phyloP scores from a whole-genome alignment of 306 rosid species.

The Glycine latifolia region DNA sequence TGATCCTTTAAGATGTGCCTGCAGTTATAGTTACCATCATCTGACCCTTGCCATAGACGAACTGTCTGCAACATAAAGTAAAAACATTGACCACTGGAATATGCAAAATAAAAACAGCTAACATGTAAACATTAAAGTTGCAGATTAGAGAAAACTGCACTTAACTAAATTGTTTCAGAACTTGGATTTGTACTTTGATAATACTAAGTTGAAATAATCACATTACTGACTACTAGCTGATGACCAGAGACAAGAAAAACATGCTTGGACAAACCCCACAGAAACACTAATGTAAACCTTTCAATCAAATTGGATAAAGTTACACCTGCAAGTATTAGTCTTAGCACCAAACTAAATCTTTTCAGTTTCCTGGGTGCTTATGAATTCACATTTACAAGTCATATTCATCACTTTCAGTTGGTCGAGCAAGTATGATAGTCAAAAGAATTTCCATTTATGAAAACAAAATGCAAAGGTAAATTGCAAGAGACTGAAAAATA shows the following conservation, averaged over 20 bases:
- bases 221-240: slow-evolving; percentile 16
- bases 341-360: slow-evolving; percentile 13
- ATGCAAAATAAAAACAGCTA: slow-evolving; percentile 5
- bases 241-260: not conserved
- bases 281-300: not conserved
- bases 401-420: not conserved
- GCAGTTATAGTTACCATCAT: slow-evolving; percentile 83
- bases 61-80: slow-evolving; percentile 72
- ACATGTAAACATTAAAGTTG: not conserved
- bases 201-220: not conserved
- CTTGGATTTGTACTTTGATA: not conserved
- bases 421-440: not conserved
- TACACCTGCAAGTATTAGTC: not conserved
- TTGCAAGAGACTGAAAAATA: slow-evolving; percentile 10
- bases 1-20: slow-evolving; percentile 84
- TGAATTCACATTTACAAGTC: not conserved
- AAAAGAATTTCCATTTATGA: not conserved
- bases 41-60: slow-evolving; percentile 89
- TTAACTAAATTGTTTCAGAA: not conserved
- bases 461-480: not conserved
- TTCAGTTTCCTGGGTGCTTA: slow-evolving; percentile 11
- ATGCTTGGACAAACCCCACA: not conserved
- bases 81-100: slow-evolving; percentile 15
- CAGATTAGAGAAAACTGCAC: not conserved
- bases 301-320: slow-evolving; percentile 29